Evolutionary conservation across 106 monocot species (phyloP).

Genomic region (Dendrobium nobile): DNA sequence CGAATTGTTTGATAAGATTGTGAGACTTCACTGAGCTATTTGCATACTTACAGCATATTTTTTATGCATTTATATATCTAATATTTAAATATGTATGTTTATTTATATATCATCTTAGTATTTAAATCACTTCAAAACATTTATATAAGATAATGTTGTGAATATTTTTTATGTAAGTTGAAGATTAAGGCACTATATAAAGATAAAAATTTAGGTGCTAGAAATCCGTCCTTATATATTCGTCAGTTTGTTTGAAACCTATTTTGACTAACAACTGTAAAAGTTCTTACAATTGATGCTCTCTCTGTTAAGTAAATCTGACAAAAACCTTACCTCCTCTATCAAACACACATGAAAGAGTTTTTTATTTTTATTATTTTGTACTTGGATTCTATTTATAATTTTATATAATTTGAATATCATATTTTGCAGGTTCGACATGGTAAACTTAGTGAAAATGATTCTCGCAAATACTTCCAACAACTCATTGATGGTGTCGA

Average conservation of each 20-base stretch:
- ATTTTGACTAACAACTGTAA: background rate
- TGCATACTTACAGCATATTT: too few species aligned
- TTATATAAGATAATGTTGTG: too few species aligned
- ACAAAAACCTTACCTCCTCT: background rate
- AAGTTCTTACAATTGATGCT: background rate
- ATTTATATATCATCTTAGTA: too few species aligned
- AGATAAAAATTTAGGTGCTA: too few species aligned
- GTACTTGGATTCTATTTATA: background rate
- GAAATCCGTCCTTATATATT: too few species aligned
- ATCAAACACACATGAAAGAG: background rate
- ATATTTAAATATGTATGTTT: too few species aligned
- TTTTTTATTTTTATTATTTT: background rate
- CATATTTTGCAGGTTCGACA: conserved; percentile 46
- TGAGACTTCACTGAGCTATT: conserved; percentile 23
- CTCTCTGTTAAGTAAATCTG: background rate
- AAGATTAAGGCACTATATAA: too few species aligned
- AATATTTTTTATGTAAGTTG: too few species aligned
- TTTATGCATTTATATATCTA: too few species aligned
- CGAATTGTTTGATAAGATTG: conserved; percentile 96
- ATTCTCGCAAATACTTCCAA: conserved; percentile 87
- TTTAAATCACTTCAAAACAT: too few species aligned
- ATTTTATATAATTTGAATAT: background rate
- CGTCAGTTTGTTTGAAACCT: background rate
- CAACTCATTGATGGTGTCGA: conserved; percentile 93
- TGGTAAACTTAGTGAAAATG: conserved; percentile 75